phyloP scores from a whole-genome alignment of 345 rosid genomes.

The Geranium rotundifolium region DNA sequence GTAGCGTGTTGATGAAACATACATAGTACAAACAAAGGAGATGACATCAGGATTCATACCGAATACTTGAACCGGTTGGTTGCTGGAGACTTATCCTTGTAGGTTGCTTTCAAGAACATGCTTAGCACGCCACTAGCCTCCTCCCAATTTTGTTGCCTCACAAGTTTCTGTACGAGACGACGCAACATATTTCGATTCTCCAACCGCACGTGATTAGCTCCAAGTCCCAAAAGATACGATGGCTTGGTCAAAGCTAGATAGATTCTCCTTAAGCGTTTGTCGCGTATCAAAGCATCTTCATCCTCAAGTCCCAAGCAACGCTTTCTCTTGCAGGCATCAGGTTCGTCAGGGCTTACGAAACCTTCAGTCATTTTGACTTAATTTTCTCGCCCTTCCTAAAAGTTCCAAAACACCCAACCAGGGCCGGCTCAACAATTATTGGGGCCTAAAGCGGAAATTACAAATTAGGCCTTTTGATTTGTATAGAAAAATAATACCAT shows the following conservation, averaged over 20 bases:
- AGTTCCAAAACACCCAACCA: not conserved
- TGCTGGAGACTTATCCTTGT: constrained; percentile 24
- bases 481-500: no score
- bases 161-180: constrained; percentile 32
- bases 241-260: constrained; percentile 36
- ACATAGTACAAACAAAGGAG: not conserved
- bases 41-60: constrained; percentile 21
- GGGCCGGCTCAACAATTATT: no score
- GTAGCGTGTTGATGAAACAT: not conserved
- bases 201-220: constrained; percentile 18
- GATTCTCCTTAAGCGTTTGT: constrained; percentile 21
- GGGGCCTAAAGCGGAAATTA: no score
- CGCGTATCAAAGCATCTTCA: not conserved
- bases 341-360: no score
- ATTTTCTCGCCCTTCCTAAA: not conserved
- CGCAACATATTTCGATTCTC: constrained; percentile 31
- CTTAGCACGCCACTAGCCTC: constrained; percentile 62
- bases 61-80: constrained; percentile 53
- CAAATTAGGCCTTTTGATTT: no score
- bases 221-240: constrained; percentile 33
- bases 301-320: not conserved
- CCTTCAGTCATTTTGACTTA: not conserved
- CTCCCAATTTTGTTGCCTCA: constrained; percentile 42
- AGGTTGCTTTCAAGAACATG: constrained; percentile 44
- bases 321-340: not conserved